phyloP scores from a whole-genome alignment of 139 green algal genomes.

The Bryopsis sp. region DNA sequence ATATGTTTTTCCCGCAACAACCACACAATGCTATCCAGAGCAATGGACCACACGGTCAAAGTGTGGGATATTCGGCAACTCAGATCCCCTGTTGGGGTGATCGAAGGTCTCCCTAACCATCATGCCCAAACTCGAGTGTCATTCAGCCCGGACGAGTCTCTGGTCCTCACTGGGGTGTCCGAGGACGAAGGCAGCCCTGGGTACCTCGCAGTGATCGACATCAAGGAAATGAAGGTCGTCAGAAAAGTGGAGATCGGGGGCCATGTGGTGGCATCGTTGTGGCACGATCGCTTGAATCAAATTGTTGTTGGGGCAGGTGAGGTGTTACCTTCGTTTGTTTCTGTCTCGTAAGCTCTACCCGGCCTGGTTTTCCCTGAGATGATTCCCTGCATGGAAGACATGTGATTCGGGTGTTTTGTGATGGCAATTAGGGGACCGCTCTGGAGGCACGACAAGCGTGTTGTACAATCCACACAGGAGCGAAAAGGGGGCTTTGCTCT shows the following conservation, averaged over 20 bases:
- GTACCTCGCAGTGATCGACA: constrained; percentile 38
- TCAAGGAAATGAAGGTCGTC: constrained; percentile 30
- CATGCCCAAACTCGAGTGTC: constrained; percentile 47
- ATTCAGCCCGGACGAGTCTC: constrained; percentile 75
- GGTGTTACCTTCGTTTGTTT: constrained; percentile 7
- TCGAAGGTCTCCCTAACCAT: constrained; percentile 47
- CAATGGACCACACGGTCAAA: constrained; percentile 81
- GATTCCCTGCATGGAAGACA: too few relatives aligned
- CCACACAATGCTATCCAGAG: constrained; percentile 57
- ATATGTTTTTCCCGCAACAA: constrained; percentile 66
- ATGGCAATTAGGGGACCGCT: constrained; percentile 34
- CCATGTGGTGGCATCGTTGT: constrained; percentile 54
- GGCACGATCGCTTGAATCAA: constrained; percentile 90
- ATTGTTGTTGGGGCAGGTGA: constrained; percentile 73
- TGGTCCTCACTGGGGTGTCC: constrained; percentile 57
- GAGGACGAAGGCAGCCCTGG: constrained; percentile 26
- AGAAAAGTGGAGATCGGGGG: constrained; percentile 30
- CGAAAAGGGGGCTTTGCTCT: constrained; percentile 63
- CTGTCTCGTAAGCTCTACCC: neutral
- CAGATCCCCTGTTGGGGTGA: constrained; percentile 51
- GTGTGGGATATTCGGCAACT: constrained; percentile 64
- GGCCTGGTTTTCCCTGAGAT: too few relatives aligned
- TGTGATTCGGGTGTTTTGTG: too few relatives aligned
- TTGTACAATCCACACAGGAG: constrained; percentile 74
- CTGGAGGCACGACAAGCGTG: constrained; percentile 42